phyloP scores from a whole-genome alignment of 1,284 basidiomycete genomes.

The Papiliotrema nemorosa region DNA sequence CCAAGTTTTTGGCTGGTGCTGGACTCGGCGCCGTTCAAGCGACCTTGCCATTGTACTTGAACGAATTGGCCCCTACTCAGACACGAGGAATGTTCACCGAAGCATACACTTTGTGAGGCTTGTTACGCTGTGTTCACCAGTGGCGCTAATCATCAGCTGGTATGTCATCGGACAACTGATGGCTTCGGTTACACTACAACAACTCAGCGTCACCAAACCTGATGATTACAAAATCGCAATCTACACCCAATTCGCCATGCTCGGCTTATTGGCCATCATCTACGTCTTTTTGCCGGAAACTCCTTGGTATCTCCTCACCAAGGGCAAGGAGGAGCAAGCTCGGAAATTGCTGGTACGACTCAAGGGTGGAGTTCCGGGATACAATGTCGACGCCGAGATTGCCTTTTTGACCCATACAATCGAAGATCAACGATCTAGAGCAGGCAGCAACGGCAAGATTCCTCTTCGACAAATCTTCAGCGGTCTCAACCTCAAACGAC shows the following conservation, averaged over 20 bases:
- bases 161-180: not conserved
- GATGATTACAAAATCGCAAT: not conserved
- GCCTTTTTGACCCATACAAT: slow-evolving; percentile 18
- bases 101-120: slow-evolving; percentile 15
- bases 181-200: too few relatives aligned
- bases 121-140: not conserved
- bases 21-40: slow-evolving; percentile 15
- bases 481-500: not conserved
- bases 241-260: slow-evolving; percentile 14
- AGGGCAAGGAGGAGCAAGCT: slow-evolving; percentile 14
- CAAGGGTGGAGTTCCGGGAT: slow-evolving; percentile 15
- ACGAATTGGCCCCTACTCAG: slow-evolving; percentile 13
- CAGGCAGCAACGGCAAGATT: not conserved
- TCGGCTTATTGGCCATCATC: slow-evolving; percentile 8
- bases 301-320: slow-evolving; percentile 13
- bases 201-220: too few relatives aligned
- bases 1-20: slow-evolving; percentile 20
- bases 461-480: slow-evolving; percentile 4
- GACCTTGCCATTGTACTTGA: slow-evolving; percentile 12
- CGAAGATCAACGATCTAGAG: slow-evolving; percentile 10
- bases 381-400: slow-evolving; percentile 14
- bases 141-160: not conserved
- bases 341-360: slow-evolving; percentile 9
- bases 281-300: slow-evolving; percentile 8
- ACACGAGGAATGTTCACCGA: slow-evolving; percentile 19